Conservation (phyloP, 1,284 basidiomycete species). For the Tilletia indica region DNA sequence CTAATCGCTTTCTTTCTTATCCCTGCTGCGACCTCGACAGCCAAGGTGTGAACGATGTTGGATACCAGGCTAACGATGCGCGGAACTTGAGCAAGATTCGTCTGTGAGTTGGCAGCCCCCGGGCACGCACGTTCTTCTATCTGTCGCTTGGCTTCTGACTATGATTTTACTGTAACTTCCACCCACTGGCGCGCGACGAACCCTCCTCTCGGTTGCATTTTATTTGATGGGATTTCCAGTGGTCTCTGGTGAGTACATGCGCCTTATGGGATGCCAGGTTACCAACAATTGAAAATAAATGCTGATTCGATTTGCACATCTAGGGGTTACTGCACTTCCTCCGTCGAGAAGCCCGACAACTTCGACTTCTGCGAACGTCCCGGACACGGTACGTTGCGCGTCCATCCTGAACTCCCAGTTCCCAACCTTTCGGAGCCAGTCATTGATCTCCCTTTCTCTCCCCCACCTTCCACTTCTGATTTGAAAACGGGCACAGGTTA, state of each 20-base stretch:
- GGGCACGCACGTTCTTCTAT: too few species aligned
- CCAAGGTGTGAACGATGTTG: constrained; percentile 18
- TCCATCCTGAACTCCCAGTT: neutral
- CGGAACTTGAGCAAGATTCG: constrained; percentile 9
- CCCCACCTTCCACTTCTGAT: neutral
- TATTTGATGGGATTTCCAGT: neutral
- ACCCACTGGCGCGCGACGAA: too few species aligned
- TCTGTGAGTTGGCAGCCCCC: neutral
- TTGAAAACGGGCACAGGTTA: constrained; percentile 22
- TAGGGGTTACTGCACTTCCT: constrained; percentile 34
- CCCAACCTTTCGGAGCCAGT: neutral
- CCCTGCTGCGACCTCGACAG: constrained; percentile 20
- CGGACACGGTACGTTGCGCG: constrained; percentile 16
- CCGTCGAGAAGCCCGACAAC: constrained; percentile 21
- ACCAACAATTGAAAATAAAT: too few species aligned
- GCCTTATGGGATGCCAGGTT: too few species aligned
- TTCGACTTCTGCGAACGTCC: constrained; percentile 31
- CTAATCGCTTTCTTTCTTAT: constrained; percentile 26
- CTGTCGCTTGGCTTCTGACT: too few species aligned
- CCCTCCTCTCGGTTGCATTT: too few species aligned
- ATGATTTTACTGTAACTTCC: too few species aligned
- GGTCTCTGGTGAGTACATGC: neutral
- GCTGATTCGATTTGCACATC: neutral
- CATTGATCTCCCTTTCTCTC: neutral
- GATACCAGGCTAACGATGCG: neutral